These are phyloP conservation scores for Talaromyces albobiverticillius DNA, from an alignment of 2,329 filamentous ascomycete species.

Conservation along the genomic window DNA sequence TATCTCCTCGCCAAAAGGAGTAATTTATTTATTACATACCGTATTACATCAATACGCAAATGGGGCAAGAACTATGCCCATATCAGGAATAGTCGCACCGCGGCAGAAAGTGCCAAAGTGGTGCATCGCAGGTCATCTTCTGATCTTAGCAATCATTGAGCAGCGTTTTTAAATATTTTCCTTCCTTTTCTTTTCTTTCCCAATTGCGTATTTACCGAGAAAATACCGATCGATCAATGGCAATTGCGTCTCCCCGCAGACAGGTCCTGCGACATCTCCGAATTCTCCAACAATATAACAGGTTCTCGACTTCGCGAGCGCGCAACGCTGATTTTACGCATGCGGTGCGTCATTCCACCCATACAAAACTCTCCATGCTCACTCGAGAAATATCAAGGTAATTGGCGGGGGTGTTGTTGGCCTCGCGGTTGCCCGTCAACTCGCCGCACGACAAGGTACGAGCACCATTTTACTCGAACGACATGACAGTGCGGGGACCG, in stretches of 20 bases:
- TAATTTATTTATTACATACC: no score
- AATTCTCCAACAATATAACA: slow-evolving; percentile 40
- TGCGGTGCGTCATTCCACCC: slow-evolving; percentile 39
- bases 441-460: slow-evolving; percentile 59
- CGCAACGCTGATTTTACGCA: slow-evolving; percentile 60
- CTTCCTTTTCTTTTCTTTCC: no score
- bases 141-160: no score
- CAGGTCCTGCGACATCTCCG: slow-evolving; percentile 5
- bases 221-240: neutral
- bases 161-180: no score
- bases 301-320: slow-evolving; percentile 13
- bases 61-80: no score
- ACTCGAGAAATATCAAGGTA: slow-evolving; percentile 38
- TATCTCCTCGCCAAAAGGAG: no score
- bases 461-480: slow-evolving; percentile 79
- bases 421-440: slow-evolving; percentile 70
- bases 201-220: no score
- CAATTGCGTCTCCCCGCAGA: slow-evolving; percentile 9
- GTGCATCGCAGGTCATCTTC: no score
- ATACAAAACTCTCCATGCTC: neutral
- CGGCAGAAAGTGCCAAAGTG: no score
- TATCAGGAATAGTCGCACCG: no score
- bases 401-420: slow-evolving; percentile 74
- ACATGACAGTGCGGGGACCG: slow-evolving; percentile 71
- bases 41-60: no score